A percentile compares a stretch with the other conserved stretches of the same genome.
Evolutionary conservation across 2,329 filamentous ascomycete species (phyloP).

Genomic region (Fusarium anthophilum): DNA sequence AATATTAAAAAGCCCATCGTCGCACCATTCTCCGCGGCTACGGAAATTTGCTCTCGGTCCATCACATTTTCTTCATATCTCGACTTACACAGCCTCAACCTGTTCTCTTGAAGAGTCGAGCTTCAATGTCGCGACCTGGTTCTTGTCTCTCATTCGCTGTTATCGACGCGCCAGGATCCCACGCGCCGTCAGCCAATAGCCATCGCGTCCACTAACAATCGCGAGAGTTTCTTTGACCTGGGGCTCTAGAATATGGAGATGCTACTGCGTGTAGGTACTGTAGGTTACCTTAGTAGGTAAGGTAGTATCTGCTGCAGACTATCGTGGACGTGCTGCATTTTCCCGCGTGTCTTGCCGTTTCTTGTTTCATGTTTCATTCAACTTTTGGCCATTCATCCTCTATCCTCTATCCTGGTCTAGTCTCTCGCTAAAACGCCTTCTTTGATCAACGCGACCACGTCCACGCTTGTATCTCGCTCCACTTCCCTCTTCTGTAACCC

Average conservation of each 20-base stretch:
- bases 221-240: background rate
- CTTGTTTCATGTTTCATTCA: conserved; percentile 36
- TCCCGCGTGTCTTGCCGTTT: conserved; percentile 21
- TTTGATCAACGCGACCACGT: conserved; percentile 9
- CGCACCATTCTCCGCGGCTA: conserved; percentile 41
- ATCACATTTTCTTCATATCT: background rate
- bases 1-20: conserved; percentile 26
- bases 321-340: conserved; percentile 13
- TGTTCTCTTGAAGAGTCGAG: background rate
- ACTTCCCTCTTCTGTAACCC: conserved; percentile 14
- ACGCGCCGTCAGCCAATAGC: conserved; percentile 30
- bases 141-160: conserved; percentile 34
- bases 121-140: conserved; percentile 2
- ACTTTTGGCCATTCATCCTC: conserved; percentile 16
- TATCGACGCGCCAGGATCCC: conserved; percentile 35
- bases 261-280: background rate
- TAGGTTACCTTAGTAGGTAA: background rate
- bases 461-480: conserved; percentile 14
- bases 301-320: conserved; percentile 8
- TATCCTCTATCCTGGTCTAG: conserved; percentile 21
- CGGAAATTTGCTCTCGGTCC: conserved; percentile 37
- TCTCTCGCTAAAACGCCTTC: conserved; percentile 12
- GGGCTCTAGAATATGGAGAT: conserved; percentile 13
- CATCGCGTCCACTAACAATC: conserved; percentile 21
- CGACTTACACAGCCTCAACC: conserved; percentile 29